A percentile compares a stretch with the other conserved stretches of the same genome.
phyloP scores from a whole-genome alignment of 2,329 filamentous ascomycete genomes.

The Conoideocrella luteorostrata region DNA sequence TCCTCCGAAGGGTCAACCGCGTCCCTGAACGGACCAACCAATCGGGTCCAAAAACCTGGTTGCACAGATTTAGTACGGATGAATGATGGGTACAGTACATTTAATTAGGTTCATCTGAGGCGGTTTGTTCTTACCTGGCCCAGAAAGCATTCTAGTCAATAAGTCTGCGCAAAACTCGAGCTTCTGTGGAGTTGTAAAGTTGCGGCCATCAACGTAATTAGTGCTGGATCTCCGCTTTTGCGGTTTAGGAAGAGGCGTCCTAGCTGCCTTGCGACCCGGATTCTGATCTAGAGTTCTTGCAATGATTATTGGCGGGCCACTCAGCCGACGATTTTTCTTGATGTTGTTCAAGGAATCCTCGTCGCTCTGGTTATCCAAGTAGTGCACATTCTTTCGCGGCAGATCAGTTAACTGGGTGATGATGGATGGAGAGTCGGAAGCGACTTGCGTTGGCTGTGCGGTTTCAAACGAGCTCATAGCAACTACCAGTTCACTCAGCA shows the following conservation, averaged over 20 bases:
- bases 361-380: slow-evolving; percentile 23
- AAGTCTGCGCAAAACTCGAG: slow-evolving; percentile 54
- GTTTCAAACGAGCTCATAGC: slow-evolving; percentile 51
- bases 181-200: slow-evolving; percentile 36
- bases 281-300: slow-evolving; percentile 16
- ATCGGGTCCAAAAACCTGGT: slow-evolving; percentile 58
- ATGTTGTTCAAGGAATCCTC: slow-evolving; percentile 13
- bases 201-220: slow-evolving; percentile 22
- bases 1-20: slow-evolving; percentile 51
- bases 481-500: slow-evolving; percentile 56
- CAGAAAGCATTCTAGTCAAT: slow-evolving; percentile 53
- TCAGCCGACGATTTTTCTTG: slow-evolving; percentile 38
- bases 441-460: slow-evolving; percentile 17
- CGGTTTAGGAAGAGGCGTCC: slow-evolving; percentile 26
- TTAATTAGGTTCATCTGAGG: not conserved
- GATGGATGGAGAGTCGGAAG: slow-evolving; percentile 15
- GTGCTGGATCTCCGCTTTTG: slow-evolving; percentile 29
- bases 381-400: slow-evolving; percentile 42
- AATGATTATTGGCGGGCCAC: slow-evolving; percentile 12
- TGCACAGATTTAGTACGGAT: not conserved
- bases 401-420: slow-evolving; percentile 12
- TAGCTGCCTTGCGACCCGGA: slow-evolving; percentile 20
- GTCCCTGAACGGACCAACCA: slow-evolving; percentile 55
- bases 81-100: not conserved
- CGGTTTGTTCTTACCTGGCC: slow-evolving; percentile 41